Base-by-base conservation (phyloP, 2,329 filamentous ascomycete genomes). In the Aciculosporium take region DNA sequence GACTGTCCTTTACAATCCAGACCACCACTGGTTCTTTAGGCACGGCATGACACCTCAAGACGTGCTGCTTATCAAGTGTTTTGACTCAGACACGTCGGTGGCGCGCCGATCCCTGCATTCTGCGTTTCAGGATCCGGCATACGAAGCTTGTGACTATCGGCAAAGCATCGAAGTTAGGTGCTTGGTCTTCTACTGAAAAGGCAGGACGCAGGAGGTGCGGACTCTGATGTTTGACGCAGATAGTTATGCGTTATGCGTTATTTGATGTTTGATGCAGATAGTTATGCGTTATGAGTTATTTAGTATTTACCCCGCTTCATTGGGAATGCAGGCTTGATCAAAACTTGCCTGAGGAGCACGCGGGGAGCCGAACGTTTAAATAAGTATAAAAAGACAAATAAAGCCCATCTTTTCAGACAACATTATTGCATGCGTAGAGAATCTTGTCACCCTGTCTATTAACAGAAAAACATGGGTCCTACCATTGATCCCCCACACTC, bases 161-260 rank as follows among this genome's bases (percentile, higher is more conserved):
- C 70, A 81, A 61, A 78, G 74, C 51, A 80, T 81, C 45, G 76
- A 81, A 60, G 74, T 80, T 1, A 61, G 76, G 49, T 76, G 72
- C 44, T 57, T 80, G 53, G 70, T 80, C 0, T 79, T 78, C 50
- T 77, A 79, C 48, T 69, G 74, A 27, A 31, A 5, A 8, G 7
- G 10, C 7, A 5, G 12, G 7, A 20, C 17, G 17, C 29, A 15
- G 4, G 8, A 30, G n/a, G 29, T 32, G 18, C 7, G 15, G 30
- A 17, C 9, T 9, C 15, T 17, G 30, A 17, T 15, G 30, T 20
- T 32, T 32, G 17, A 20, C 7, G 7, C 15, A 32, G 12, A 13
- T 32, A 18, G 15, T 17, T 28, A 12, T 28, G 8, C 13, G 27
- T 10, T 7, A 10, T 28, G 27, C 10, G 8, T 5, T 7, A 28